Base-by-base conservation (phyloP, 192 early-diverging fungal genomes). In the Coemansia asiatica region DNA sequence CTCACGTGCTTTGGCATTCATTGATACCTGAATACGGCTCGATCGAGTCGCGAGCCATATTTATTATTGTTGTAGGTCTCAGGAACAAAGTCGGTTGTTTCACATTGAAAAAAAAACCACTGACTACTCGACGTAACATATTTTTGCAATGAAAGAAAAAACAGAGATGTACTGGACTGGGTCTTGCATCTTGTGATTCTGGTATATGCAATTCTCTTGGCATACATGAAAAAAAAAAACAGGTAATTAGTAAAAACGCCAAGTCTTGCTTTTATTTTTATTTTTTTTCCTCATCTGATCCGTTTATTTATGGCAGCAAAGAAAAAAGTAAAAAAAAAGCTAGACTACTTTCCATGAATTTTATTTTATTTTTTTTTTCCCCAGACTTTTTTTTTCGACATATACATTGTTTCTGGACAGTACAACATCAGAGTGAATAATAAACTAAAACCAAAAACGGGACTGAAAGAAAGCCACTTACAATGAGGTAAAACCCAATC, bases 231-330 rank as follows among this genome's bases (percentile, higher is more conserved):
- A 44, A 4, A 13, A 8, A 18, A 8, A 44, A 44, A 13, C 16
- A 44, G 8, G 31, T 8, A 33, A 33, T 33, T 8, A 44, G n/a
- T n/a, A 6, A 8, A 44, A 44, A 44, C 16, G 40, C 40, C 40
- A 44, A 44, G 40, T 44, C 40, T 13, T 44, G 40, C 40, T 44
- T 36, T n/a, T n/a, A n/a, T n/a, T n/a, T n/a, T n/a, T n/a, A n/a
- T n/a, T n/a, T n/a, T n/a, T n/a, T n/a, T 44, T 44, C 40, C 40
- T 44, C 40, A 44, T 44, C 40, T 44, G 40, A 44, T 44, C 40
- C 40, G 40, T n/a, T 18, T 13, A 44, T 44, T 44, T 44, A 3
- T 18, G 9, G 5, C 40, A 3, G 12, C 5, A 13, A 44, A 6
- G 16, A 18, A 44, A 13, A 8, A 44, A 44, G 16, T 16, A 44